phyloP scores from a whole-genome alignment of 441 rosid genomes.

The Eruca vesicaria region DNA sequence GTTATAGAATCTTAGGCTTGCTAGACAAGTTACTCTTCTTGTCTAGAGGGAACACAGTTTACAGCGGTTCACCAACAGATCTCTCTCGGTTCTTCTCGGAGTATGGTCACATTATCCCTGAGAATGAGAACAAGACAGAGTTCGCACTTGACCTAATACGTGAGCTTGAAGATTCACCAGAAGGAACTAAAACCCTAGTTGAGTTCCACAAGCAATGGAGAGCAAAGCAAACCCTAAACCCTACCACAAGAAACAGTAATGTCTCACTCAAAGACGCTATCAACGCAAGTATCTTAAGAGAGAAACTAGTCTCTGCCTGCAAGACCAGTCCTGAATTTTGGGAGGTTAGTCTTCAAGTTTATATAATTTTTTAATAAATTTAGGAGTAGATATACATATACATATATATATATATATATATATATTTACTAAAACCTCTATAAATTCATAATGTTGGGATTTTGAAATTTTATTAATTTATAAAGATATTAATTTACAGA shows the following conservation, averaged over 20 bases:
- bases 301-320: slow-evolving; percentile 53
- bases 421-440: too few species aligned
- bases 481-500: too few species aligned
- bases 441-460: too few species aligned
- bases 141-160: slow-evolving; percentile 72
- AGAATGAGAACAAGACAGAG: slow-evolving; percentile 63
- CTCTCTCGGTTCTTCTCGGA: slow-evolving; percentile 52
- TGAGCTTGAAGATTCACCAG: slow-evolving; percentile 63
- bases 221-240: slow-evolving; percentile 21
- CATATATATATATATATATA: too few species aligned
- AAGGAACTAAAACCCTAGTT: slow-evolving; percentile 57
- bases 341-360: too few species aligned
- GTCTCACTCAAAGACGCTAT: slow-evolving; percentile 60
- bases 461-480: too few species aligned
- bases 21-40: slow-evolving; percentile 62
- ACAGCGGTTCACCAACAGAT: slow-evolving; percentile 45
- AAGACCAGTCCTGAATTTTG: neutral
- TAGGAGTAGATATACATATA: too few species aligned
- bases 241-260: slow-evolving; percentile 16
- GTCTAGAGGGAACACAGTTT: slow-evolving; percentile 68
- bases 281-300: slow-evolving; percentile 54
- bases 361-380: neutral
- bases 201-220: slow-evolving; percentile 69
- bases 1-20: slow-evolving; percentile 64
- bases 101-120: slow-evolving; percentile 66